Evolutionary conservation across 148 eudicot species (phyloP), one percentile per base, ranked within the genome.

Genomic region (Chenopodium berlandieri): DNA sequence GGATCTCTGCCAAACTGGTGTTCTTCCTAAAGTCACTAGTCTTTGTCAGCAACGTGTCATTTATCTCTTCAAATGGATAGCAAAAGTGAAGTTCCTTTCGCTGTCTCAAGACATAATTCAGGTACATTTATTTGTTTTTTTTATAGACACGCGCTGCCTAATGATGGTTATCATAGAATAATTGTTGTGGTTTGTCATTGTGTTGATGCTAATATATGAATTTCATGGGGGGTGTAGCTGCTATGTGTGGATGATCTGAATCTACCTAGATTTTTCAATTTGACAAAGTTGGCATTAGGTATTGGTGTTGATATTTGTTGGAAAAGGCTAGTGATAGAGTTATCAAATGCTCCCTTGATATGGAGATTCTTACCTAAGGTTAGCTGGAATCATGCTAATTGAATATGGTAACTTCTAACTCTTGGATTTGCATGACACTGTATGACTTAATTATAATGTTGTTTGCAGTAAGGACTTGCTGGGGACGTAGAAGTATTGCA

Each of bases 271-370:
- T 84, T 84, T 84, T 44, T 19, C 66, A 69, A 79, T 71, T 48
- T 84, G 86, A 80, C 11, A 17, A 73, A 32, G 47, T 62, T 84
- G 47, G 71, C 71, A 68, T 75, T 83, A 40, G 85, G 82, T 69
- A 62, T 83, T 48, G 79, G 79, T 27, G 32, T 75, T 68, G 82
- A 83, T 83, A 25, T 79, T 44, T 75, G 76, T 79, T 83, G 82
- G 86, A 75, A 25, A 60, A 69, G 75, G 76, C 27, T 27, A 27
- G 27, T 76, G 69, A 48, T 11, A 20, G 73, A 80, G 72, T 84
- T 19, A 84, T 84, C 73, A 71, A 84, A 80, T 60, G 25, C 77
- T 79, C 82, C 12, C 16, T 79, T 22, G 4, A 30, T 54, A 40
- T 84, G 11, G 58, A 80, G 30, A 66, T 46, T 46, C 60, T 76